Base-by-base conservation (phyloP, 1,284 basidiomycete species). In the Melampsora americana region DNA sequence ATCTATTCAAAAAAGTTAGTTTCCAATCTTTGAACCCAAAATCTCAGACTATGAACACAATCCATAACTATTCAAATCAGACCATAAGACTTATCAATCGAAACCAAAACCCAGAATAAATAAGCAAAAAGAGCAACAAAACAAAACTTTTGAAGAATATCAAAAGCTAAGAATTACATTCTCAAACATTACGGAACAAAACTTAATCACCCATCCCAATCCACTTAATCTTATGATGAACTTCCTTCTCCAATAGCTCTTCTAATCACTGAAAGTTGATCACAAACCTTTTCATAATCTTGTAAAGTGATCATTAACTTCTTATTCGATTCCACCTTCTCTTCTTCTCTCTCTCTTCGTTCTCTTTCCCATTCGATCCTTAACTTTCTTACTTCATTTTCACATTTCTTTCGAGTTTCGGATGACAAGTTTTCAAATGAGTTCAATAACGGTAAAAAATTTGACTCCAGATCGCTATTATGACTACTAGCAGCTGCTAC, bases 231-330 rank as follows among this genome's bases (percentile, higher is more conserved):
- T n/a, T n/a, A n/a, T n/a, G n/a, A n/a, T n/a, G n/a, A n/a, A n/a
- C n/a, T n/a, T 35, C 9, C 35, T 35, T 35, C 35, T 53, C 53
- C 53, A 56, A 56, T 56, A n/a, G 53, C 53, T 28, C 53, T 56
- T n/a, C 53, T n/a, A 56, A 56, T 28, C 6, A 56, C 53, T 16
- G 20, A 23, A 7, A 56, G 14, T 23, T 56, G 53, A 56, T 56
- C 53, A 56, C 53, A 56, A 1, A 56, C 53, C 28, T 56, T 56
- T 56, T 56, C 53, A 56, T 56, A 56, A n/a, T 56, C 53, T 23
- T 56, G n/a, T 7, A 23, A 23, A 23, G 28, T 23, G 28, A 9
- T 28, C 28, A 56, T 9, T 14, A 56, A 56, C 28, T 56, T 56
- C n/a, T n/a, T 9, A 4, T 56, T 28, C 9, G n/a, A 5, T 23